phyloP scores from a whole-genome alignment of 1,284 basidiomycete genomes.

The Papiliotrema flavescens region DNA sequence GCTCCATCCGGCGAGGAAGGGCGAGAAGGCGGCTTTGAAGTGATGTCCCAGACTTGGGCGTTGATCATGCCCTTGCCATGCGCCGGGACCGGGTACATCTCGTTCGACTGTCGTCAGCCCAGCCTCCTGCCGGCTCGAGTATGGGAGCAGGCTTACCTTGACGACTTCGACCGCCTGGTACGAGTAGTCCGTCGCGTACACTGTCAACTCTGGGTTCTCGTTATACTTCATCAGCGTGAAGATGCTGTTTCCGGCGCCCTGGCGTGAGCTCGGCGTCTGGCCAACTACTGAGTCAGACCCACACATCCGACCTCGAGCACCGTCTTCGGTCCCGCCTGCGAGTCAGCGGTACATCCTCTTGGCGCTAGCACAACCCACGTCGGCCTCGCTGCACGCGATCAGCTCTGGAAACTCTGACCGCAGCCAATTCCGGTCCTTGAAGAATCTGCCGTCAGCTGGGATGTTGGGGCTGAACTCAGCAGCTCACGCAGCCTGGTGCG shows the following conservation, averaged over 20 bases:
- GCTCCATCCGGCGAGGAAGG: not conserved
- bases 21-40: constrained; percentile 51
- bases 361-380: constrained; percentile 52
- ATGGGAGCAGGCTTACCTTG: constrained; percentile 54
- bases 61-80: constrained; percentile 61
- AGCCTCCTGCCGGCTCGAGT: not conserved
- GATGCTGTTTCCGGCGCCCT: constrained; percentile 88
- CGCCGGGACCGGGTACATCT: constrained; percentile 66
- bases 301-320: constrained; percentile 86
- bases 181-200: constrained; percentile 88
- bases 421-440: constrained; percentile 91
- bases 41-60: constrained; percentile 88
- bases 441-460: constrained; percentile 61
- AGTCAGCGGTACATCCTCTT: not conserved
- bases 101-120: constrained; percentile 54
- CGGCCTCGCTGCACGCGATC: constrained; percentile 61
- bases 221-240: constrained; percentile 84
- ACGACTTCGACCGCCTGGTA: constrained; percentile 86
- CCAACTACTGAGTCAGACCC: too few species aligned
- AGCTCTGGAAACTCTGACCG: constrained; percentile 88
- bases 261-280: too few species aligned
- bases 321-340: constrained; percentile 67
- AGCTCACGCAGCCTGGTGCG: constrained; percentile 56
- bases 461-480: not conserved
- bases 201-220: constrained; percentile 68